A percentile compares a stretch with the other conserved stretches of the same genome.
These are phyloP conservation scores for Trichoderma semiorbis DNA, from an alignment of 2,329 filamentous ascomycete genomes.

Conservation along the genomic window DNA sequence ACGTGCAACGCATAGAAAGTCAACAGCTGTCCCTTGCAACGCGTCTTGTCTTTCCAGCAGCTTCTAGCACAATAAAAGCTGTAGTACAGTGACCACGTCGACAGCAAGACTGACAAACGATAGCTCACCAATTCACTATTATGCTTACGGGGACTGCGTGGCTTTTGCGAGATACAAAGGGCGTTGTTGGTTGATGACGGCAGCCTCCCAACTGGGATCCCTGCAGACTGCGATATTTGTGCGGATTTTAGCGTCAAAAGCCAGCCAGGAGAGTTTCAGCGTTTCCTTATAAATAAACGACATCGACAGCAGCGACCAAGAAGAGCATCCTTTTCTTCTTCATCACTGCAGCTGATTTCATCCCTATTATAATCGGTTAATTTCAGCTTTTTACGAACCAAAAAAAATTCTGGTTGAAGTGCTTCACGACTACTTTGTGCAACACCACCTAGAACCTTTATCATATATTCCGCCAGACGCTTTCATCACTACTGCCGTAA, in stretches of 20 bases:
- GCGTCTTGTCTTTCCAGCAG: background rate
- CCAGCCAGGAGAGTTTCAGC: background rate
- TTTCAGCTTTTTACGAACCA: background rate
- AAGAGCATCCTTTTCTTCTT: background rate
- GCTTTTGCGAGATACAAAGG: background rate
- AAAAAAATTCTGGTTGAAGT: background rate
- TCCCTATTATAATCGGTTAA: background rate
- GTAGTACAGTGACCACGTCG: background rate
- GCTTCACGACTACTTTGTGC: background rate
- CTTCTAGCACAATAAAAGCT: background rate
- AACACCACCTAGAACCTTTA: background rate
- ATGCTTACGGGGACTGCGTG: background rate
- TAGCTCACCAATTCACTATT: background rate
- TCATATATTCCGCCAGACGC: background rate
- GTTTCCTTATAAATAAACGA: background rate
- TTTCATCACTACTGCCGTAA: background rate
- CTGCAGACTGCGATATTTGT: slow-evolving; percentile 31
- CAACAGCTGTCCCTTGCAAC: background rate
- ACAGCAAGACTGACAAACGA: background rate
- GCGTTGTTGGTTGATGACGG: background rate
- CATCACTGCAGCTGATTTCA: background rate
- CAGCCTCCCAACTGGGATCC: background rate
- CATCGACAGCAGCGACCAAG: background rate
- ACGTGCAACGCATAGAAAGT: background rate
- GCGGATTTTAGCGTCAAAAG: slow-evolving; percentile 31